phyloP scores from a whole-genome alignment of 2,329 filamentous ascomycete species.

The Neofusicoccum umdonicola region DNA sequence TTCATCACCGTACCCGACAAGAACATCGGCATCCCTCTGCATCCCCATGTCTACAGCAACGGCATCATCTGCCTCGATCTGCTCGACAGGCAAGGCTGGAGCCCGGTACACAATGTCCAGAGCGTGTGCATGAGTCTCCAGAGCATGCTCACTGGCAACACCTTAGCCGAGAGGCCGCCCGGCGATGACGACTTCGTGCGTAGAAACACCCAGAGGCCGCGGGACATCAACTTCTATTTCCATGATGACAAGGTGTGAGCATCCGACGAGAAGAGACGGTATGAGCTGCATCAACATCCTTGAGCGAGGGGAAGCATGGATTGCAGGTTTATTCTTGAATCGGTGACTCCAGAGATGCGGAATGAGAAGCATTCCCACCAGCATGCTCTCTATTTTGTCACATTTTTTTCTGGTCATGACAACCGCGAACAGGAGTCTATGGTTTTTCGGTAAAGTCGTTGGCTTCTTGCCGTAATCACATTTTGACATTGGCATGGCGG shows the following conservation, averaged over 20 bases:
- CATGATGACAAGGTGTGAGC: slow-evolving; percentile 69
- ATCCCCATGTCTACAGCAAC: slow-evolving; percentile 97
- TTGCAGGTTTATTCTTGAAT: no score
- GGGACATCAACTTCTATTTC: slow-evolving; percentile 91
- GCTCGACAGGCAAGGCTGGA: slow-evolving; percentile 85
- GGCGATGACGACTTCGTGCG: slow-evolving; percentile 88
- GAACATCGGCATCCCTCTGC: slow-evolving; percentile 73
- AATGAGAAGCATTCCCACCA: not conserved
- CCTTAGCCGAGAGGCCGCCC: slow-evolving; percentile 82
- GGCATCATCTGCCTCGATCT: slow-evolving; percentile 98
- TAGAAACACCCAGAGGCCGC: slow-evolving; percentile 72
- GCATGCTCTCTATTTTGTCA: not conserved
- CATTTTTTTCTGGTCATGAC: not conserved
- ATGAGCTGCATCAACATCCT: no score
- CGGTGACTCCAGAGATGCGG: not conserved
- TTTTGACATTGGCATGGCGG: not conserved
- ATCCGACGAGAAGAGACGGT: not conserved
- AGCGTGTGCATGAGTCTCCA: slow-evolving; percentile 96
- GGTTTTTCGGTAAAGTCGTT: no score
- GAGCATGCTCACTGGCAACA: slow-evolving; percentile 96
- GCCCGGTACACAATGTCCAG: slow-evolving; percentile 94
- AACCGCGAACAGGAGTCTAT: no score
- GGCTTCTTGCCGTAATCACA: not conserved
- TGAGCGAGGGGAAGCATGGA: no score
- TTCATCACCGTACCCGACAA: slow-evolving; percentile 64